Evolutionary conservation across 768 basidiomycete genomes (phyloP), one percentile per base, ranked within the genome.

Genomic region (Leccinum incarnatum): DNA sequence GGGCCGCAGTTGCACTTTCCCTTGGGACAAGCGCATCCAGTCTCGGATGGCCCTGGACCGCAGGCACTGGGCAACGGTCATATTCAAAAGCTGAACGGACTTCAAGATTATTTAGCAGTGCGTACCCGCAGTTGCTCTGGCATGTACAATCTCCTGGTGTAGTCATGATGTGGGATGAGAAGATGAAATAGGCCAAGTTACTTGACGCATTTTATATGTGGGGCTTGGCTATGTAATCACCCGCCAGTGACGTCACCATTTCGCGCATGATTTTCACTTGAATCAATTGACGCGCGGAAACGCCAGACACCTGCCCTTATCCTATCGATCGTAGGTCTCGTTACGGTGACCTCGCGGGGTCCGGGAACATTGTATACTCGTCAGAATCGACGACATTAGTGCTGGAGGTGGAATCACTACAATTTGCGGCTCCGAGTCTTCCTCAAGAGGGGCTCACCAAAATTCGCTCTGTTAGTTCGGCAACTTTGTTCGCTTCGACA

Each of bases 1-100:
- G 60, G 36, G 8, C 56, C 19, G 63, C 75, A 76, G 47, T 67
- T 51, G 47, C 75, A 76, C 45, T 63, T 62, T 54, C 65, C 66
- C 57, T 68, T 72, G 2, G 70, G 45, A 53, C 75, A 76, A 3
- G 55, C 14, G 48, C 74, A 76, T 36, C 67, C 70, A 8, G 72
- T 67, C 45, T 73, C 74, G 15, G 56, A 30, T 34, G 73, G 64
- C 8, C 71, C 69, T 29, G 73, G 65, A 4, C 71, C 69, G 52
- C 74, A 76, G 30, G 69, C 61, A 27, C 75, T 76, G 37, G 4
- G 15, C 3, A 58, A 58, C 15, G 46, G 48, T 32, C 51, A 59
- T 54, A 25, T 0, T 19, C 17, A 12, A 5, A 29, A 2, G 10
- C 15, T 23, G 10, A 11, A 4, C 10, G 8, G 17, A 36, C 3